A percentile compares a stretch with the other conserved stretches of the same genome.
phyloP scores from a whole-genome alignment of 768 basidiomycete genomes.

The Russula emetica region DNA sequence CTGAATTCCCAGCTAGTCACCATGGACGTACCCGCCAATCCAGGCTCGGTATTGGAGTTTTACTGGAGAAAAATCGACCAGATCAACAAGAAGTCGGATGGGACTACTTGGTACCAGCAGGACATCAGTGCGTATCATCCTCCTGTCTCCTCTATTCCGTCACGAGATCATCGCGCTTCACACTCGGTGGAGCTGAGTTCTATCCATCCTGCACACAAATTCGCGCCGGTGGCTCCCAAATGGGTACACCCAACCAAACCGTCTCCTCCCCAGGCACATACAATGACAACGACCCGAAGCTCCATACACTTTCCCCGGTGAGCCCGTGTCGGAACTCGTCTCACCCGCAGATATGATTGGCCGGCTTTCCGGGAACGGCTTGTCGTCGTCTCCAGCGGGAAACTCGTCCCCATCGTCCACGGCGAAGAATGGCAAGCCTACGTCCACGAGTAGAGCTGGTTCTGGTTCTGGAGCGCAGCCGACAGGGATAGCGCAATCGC shows the following conservation, averaged over 20 bases:
- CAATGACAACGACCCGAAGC: no score
- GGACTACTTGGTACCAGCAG: slow-evolving; percentile 33
- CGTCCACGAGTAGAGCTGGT: neutral
- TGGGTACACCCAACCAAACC: no score
- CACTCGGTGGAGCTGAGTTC: slow-evolving; percentile 66
- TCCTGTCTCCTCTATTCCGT: slow-evolving; percentile 44
- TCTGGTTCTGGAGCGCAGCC: neutral
- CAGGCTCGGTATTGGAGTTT: no score
- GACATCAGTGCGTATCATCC: slow-evolving; percentile 31
- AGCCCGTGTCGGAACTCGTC: slow-evolving; percentile 26
- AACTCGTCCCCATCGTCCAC: neutral
- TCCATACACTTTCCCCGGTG: slow-evolving; percentile 23
- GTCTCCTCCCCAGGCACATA: no score
- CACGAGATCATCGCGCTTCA: slow-evolving; percentile 81
- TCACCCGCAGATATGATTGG: slow-evolving; percentile 7
- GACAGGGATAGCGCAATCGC: neutral
- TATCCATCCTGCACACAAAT: slow-evolving; percentile 68
- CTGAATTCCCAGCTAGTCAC: no score
- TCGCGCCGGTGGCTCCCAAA: no score
- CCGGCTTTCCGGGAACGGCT: neutral
- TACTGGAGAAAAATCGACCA: slow-evolving; percentile 40
- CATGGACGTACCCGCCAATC: no score
- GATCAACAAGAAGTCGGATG: slow-evolving; percentile 30
- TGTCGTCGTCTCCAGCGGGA: neutral
- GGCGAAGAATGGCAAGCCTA: neutral